These are phyloP conservation scores for Brassica balearica DNA, from an alignment of 441 rosid species.

Conservation along the genomic window DNA sequence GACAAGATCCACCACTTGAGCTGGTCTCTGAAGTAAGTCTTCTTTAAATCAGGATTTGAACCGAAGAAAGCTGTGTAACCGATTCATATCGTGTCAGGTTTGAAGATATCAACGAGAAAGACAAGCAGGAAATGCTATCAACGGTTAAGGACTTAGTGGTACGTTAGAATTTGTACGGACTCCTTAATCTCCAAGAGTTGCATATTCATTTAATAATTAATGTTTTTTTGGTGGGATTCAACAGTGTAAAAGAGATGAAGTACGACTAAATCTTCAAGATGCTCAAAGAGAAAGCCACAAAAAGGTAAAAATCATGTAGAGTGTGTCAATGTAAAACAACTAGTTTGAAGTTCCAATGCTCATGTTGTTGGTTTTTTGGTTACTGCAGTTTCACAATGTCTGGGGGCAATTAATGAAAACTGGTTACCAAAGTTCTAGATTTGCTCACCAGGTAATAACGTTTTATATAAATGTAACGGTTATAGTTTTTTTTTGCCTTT, in stretches of 20 bases:
- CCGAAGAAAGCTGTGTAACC: neutral
- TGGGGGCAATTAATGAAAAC: constrained; percentile 99
- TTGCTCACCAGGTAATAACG: constrained; percentile 89
- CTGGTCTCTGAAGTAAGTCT: constrained; percentile 82
- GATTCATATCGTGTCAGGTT: constrained; percentile 60
- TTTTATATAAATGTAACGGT: neutral
- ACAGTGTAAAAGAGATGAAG: constrained; percentile 59
- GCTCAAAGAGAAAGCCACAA: constrained; percentile 79
- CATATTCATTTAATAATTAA: constrained; percentile 16
- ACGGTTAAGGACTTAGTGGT: constrained; percentile 68
- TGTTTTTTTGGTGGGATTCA: constrained; percentile 16
- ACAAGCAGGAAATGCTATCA: constrained; percentile 53
- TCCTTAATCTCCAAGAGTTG: constrained; percentile 3
- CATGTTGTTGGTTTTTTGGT: constrained; percentile 5
- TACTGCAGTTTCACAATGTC: constrained; percentile 79
- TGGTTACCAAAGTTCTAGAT: constrained; percentile 95
- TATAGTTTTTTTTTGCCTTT: neutral
- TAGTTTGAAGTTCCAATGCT: constrained; percentile 10
- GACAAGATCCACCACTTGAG: constrained; percentile 80
- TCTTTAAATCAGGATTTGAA: neutral
- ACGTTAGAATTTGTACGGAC: constrained; percentile 7
- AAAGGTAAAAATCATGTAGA: constrained; percentile 54
- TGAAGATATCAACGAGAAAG: constrained; percentile 52
- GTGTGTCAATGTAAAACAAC: neutral
- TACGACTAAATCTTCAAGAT: constrained; percentile 66